Conservation (phyloP, 1,139 yeast species). For the Geotrichum phurueaensis region DNA sequence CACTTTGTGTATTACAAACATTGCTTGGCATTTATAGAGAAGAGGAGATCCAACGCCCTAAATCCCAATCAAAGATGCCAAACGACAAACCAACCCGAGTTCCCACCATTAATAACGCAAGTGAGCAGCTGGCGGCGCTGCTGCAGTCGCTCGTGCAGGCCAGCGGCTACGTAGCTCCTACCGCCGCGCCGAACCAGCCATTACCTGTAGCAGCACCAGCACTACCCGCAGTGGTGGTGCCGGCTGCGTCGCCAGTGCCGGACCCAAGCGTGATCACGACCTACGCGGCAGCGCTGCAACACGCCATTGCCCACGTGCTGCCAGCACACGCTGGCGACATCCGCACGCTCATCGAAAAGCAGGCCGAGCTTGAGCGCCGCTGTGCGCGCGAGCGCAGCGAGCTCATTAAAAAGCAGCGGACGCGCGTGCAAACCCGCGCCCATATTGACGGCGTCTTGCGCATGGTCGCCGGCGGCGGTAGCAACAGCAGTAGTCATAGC, state of each 20-base stretch:
- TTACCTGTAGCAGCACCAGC: background rate
- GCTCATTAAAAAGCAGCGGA: background rate
- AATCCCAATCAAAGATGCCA: background rate
- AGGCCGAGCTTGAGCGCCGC: slow-evolving; percentile 6
- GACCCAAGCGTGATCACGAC: background rate
- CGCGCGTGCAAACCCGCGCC: background rate
- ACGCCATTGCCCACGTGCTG: background rate
- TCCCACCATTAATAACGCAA: background rate
- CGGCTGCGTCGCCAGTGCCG: background rate
- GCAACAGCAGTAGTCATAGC: background rate
- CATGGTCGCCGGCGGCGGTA: background rate
- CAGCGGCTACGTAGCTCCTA: background rate
- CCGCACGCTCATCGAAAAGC: background rate
- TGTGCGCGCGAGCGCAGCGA: background rate
- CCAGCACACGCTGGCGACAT: background rate
- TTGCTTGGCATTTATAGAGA: too few species aligned
- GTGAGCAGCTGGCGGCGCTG: background rate
- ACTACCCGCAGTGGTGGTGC: background rate
- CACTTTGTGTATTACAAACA: too few species aligned
- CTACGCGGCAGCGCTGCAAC: background rate
- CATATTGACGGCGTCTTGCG: background rate
- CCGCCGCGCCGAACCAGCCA: background rate
- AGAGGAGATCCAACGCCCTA: background rate
- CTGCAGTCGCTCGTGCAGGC: slow-evolving; percentile 1
- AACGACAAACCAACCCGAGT: background rate